These are phyloP conservation scores for Thalassiosira hispida DNA, from an alignment of 352 stramenopile species.

Conservation along the genomic window DNA sequence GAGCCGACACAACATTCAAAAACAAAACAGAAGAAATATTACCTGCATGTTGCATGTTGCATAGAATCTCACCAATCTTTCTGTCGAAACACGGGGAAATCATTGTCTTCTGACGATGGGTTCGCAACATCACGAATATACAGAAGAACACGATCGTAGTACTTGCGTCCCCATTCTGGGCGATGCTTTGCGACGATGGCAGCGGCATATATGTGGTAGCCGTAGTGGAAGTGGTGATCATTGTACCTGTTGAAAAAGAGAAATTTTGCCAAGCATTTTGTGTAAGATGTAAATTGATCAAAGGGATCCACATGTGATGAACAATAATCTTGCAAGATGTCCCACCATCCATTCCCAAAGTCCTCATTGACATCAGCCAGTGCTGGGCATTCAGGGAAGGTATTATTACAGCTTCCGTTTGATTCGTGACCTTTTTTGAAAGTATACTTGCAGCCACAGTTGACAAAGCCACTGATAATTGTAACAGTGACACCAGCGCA, in stretches of 20 bases:
- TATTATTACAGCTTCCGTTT: constrained; percentile 63
- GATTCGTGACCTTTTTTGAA: constrained; percentile 47
- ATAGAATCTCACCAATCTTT: constrained; percentile 74
- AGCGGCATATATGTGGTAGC: constrained; percentile 84
- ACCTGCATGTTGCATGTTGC: too few species aligned
- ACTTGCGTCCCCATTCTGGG: constrained; percentile 62
- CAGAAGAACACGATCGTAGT: constrained; percentile 67
- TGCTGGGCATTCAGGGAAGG: constrained; percentile 66
- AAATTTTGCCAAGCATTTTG: not conserved
- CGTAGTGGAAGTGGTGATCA: constrained; percentile 83
- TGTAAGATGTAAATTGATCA: not conserved
- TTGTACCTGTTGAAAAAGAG: constrained; percentile 62
- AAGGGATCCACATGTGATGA: constrained; percentile 3
- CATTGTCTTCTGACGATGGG: constrained; percentile 67
- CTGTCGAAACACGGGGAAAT: constrained; percentile 75
- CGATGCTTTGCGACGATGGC: constrained; percentile 73
- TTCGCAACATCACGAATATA: constrained; percentile 82
- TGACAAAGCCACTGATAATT: constrained; percentile 62
- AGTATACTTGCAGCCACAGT: constrained; percentile 75
- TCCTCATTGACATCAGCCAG: constrained; percentile 69
- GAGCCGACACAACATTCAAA: constrained; percentile 1
- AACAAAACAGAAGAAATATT: too few species aligned
- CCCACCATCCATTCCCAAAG: constrained; percentile 78
- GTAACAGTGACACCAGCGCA: too few species aligned
- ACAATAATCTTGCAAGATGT: not conserved